Evolutionary conservation across 257 asterid genomes (phyloP), one percentile per base, ranked within the genome.

Genomic region (Prunella vulgaris): DNA sequence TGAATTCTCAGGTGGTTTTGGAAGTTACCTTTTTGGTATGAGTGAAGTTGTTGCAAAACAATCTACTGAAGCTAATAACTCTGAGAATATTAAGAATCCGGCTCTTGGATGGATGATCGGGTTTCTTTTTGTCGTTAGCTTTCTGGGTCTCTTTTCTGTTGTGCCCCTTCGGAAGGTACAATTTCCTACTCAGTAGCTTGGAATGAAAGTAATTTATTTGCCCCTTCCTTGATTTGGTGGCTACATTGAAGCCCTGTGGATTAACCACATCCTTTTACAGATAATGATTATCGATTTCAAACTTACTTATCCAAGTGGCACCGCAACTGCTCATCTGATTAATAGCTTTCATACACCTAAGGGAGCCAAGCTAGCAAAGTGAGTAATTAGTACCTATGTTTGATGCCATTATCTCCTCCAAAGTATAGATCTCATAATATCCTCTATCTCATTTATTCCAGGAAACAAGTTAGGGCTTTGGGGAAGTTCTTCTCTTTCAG

Each of bases 291-390:
- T 93, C 42, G 96, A 93, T 84, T 93, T 93, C 84, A 90, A 80
- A 77, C 82, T 93, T 72, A 93, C 69, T 9, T 93, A 93, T 77
- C 98, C 98, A 49, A 93, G 98, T 71, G 98, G 98, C 70, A 93
- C 98, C n/a, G 98, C 97, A 56, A 93, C 98, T 49, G 97, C 96
- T 83, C 85, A 93, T 76, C 88, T 93, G 18, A 93, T 93, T 85
- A 93, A 93, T 48, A 90, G 98, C 84, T 93, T 93, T 79, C 98
- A 93, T 68, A 93, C 98, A 40, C 97, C 97, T 68, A 86, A 69
- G 69, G 98, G 98, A 66, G 98, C 97, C 78, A 88, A 90, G 84
- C 87, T 90, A 46, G 98, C 98, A 25, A 93, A 88, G 98, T 93
- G 67, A 90, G 93, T 61, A 49, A 5, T 27, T 14, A 7, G 70